Conservation (phyloP, 2,329 filamentous ascomycete genomes). For the Verticillium albo-atrum region DNA sequence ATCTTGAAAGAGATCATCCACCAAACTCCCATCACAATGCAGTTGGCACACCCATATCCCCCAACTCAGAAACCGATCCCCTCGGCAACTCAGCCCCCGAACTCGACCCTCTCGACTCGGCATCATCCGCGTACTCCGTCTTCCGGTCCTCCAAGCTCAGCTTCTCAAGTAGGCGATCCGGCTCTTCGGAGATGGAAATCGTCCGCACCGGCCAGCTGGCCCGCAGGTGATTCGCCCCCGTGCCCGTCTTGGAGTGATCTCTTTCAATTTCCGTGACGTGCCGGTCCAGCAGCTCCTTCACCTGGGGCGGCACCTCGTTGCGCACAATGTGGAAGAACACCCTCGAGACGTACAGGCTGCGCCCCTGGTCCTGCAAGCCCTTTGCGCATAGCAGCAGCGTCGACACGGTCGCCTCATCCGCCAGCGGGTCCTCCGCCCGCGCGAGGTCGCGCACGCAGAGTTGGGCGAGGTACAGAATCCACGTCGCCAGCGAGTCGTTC, state of each 20-base stretch:
- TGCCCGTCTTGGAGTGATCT: constrained; percentile 6
- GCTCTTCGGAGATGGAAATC: not conserved
- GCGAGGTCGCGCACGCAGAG: constrained; percentile 16
- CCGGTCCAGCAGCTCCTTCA: constrained; percentile 9
- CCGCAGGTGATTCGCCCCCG: constrained; percentile 14
- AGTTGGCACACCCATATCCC: not conserved
- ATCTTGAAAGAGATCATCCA: too few relatives aligned
- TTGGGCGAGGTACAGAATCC: constrained; percentile 14
- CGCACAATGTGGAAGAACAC: constrained; percentile 14
- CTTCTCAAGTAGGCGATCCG: not conserved
- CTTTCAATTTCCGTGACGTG: constrained; percentile 11
- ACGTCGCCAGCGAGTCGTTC: constrained; percentile 8
- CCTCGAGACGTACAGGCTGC: constrained; percentile 16
- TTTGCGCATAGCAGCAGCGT: constrained; percentile 20
- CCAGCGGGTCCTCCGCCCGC: constrained; percentile 1
- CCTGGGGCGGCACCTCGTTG: constrained; percentile 12
- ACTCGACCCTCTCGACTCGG: not conserved
- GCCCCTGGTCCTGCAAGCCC: constrained; percentile 18
- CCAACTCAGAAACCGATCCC: not conserved
- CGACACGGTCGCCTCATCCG: constrained; percentile 13
- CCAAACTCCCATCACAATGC: too few relatives aligned
- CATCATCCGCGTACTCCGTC: not conserved
- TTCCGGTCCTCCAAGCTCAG: not conserved
- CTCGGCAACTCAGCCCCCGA: not conserved
- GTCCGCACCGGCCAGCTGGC: constrained; percentile 15